A percentile compares a stretch with the other conserved stretches of the same genome.
Evolutionary conservation across 2,329 filamentous ascomycete species (phyloP).

Genomic region (Nothomitra cinnamomea): DNA sequence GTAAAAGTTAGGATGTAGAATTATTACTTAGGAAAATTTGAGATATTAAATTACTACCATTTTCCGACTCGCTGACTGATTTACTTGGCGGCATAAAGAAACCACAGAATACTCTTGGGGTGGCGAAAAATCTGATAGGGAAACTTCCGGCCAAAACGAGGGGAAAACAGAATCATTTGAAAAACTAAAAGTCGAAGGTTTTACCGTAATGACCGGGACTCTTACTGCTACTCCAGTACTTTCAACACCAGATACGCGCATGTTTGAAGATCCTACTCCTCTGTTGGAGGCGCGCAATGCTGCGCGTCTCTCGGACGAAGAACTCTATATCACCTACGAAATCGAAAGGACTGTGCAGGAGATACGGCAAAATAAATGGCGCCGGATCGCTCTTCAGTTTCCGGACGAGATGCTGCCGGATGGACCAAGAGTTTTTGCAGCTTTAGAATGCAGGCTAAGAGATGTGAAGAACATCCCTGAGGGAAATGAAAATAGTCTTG

Average conservation of each 20-base stretch:
- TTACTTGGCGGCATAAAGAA: too few relatives aligned
- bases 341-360: constrained; percentile 62
- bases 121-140: too few relatives aligned
- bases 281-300: constrained; percentile 19
- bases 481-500: neutral
- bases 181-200: neutral
- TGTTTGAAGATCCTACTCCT: constrained; percentile 37
- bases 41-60: too few relatives aligned
- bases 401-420: constrained; percentile 84
- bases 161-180: neutral
- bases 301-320: constrained; percentile 40
- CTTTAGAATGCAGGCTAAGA: constrained; percentile 36
- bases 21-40: too few relatives aligned
- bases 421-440: constrained; percentile 60
- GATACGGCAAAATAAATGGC: constrained; percentile 55
- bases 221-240: constrained; percentile 36
- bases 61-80: too few relatives aligned
- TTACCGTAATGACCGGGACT: neutral
- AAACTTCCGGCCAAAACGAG: too few relatives aligned
- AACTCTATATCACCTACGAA: constrained; percentile 67
- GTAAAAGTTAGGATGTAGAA: too few relatives aligned
- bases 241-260: constrained; percentile 44
- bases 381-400: constrained; percentile 78
- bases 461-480: constrained; percentile 3
- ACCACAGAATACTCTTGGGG: too few relatives aligned